A percentile compares a stretch with the other conserved stretches of the same genome.
Evolutionary conservation across 1,284 basidiomycete species (phyloP).

Genomic region (Ustilago cynodontis): DNA sequence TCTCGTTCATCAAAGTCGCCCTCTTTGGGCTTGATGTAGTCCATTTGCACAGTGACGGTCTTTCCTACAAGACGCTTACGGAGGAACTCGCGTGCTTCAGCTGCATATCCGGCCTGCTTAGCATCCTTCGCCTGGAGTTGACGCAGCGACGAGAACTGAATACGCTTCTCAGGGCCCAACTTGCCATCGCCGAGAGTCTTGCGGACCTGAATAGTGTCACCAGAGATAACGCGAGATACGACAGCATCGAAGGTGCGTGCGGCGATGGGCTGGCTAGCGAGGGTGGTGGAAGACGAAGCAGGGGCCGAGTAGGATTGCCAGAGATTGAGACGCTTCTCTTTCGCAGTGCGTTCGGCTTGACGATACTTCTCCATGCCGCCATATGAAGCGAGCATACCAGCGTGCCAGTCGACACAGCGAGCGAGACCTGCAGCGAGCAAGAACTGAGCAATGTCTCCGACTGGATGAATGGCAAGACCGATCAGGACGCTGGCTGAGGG

Average conservation of each 20-base stretch:
- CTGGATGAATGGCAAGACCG: slow-evolving; percentile 90
- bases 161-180: slow-evolving; percentile 78
- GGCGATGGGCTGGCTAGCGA: slow-evolving; percentile 45
- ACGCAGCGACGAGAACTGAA: slow-evolving; percentile 90
- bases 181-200: slow-evolving; percentile 70
- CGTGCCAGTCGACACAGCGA: slow-evolving; percentile 96
- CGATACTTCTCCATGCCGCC: slow-evolving; percentile 75
- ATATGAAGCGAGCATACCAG: slow-evolving; percentile 84
- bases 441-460: slow-evolving; percentile 92
- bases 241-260: slow-evolving; percentile 76
- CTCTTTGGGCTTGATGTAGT: slow-evolving; percentile 65
- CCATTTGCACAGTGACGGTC: slow-evolving; percentile 60
- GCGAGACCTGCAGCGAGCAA: slow-evolving; percentile 87
- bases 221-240: slow-evolving; percentile 89
- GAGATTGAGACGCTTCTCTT: slow-evolving; percentile 82
- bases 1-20: slow-evolving; percentile 63
- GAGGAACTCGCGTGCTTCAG: slow-evolving; percentile 83
- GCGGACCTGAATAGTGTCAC: slow-evolving; percentile 80
- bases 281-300: slow-evolving; percentile 34
- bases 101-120: slow-evolving; percentile 87
- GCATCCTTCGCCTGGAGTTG: slow-evolving; percentile 79
- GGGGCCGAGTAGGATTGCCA: slow-evolving; percentile 76
- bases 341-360: slow-evolving; percentile 84
- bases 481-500: slow-evolving; percentile 81
- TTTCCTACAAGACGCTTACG: slow-evolving; percentile 61